Evolutionary conservation across 495 filamentous ascomycete genomes (phyloP).

Genomic region (Penicillium psychrofluorescens): DNA sequence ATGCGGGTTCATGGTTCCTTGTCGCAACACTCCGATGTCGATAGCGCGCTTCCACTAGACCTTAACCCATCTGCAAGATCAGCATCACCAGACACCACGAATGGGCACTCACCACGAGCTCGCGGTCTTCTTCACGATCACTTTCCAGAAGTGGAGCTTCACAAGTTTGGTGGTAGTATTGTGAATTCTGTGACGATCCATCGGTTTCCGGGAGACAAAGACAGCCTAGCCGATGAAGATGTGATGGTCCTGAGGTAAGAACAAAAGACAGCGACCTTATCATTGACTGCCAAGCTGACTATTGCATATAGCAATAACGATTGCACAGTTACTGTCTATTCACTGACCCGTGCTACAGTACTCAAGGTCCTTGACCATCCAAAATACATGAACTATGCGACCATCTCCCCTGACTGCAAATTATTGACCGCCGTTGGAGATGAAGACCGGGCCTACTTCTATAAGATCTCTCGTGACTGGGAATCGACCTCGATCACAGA

Average conservation of each 20-base stretch:
- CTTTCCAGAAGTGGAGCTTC: constrained; percentile 42
- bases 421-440: constrained; percentile 82
- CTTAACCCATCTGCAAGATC: constrained; percentile 33
- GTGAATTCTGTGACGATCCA: constrained; percentile 70
- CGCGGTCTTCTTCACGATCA: constrained; percentile 18
- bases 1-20: constrained; percentile 22
- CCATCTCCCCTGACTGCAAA: constrained; percentile 80
- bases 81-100: constrained; percentile 14
- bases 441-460: constrained; percentile 74
- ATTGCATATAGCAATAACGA: constrained; percentile 68
- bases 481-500: constrained; percentile 35
- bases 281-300: constrained; percentile 2
- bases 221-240: constrained; percentile 47
- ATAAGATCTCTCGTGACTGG: constrained; percentile 40
- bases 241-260: constrained; percentile 57
- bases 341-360: constrained; percentile 53
- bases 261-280: not conserved
- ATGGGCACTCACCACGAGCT: constrained; percentile 21
- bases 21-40: constrained; percentile 43
- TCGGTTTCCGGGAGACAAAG: constrained; percentile 42
- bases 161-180: constrained; percentile 50
- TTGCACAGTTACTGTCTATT: constrained; percentile 71
- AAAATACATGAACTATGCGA: constrained; percentile 82
- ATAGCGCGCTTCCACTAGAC: constrained; percentile 54
- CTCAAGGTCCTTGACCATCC: constrained; percentile 64